Evolutionary conservation across 352 stramenopile species (phyloP).

Genomic region (Lagenidium sp.): DNA sequence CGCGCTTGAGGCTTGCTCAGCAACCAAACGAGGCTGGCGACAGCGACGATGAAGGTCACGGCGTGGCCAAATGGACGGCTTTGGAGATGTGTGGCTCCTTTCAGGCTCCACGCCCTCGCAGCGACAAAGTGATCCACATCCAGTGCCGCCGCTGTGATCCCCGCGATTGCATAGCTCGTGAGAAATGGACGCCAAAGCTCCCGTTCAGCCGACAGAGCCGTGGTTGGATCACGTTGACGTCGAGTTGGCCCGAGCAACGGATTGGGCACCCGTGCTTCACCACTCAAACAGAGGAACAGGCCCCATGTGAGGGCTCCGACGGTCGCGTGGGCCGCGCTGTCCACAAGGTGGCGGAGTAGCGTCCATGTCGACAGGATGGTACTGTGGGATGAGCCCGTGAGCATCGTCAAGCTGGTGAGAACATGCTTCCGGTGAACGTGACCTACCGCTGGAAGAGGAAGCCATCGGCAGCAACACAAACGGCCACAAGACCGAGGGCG

Average conservation of each 20-base stretch:
- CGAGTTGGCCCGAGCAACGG: neutral
- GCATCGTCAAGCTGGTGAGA: neutral
- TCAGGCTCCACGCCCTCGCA: conserved; percentile 38
- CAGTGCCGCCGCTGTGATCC: conserved; percentile 29
- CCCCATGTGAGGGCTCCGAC: conserved; percentile 52
- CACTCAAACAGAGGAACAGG: conserved; percentile 38
- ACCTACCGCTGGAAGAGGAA: conserved; percentile 51
- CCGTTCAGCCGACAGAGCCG: neutral
- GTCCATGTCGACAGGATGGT: conserved; percentile 13
- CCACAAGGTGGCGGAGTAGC: conserved; percentile 49
- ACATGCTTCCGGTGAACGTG: neutral
- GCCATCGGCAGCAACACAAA: conserved; percentile 43
- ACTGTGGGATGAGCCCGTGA: conserved; percentile 1
- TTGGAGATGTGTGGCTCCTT: conserved; percentile 43
- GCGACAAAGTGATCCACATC: conserved; percentile 74
- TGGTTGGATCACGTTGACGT: conserved; percentile 2
- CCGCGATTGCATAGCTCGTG: conserved; percentile 30
- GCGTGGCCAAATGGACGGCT: conserved; percentile 55
- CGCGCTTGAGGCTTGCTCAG: conserved; percentile 16
- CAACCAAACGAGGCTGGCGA: conserved; percentile 24
- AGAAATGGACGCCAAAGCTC: conserved; percentile 20
- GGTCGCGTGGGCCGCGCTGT: conserved; percentile 42
- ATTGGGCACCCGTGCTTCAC: conserved; percentile 14
- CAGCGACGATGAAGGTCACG: conserved; percentile 51
- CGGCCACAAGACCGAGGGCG: conserved; percentile 31